Conservation (phyloP, 139 green algal genomes). For the Microglena sp. region DNA sequence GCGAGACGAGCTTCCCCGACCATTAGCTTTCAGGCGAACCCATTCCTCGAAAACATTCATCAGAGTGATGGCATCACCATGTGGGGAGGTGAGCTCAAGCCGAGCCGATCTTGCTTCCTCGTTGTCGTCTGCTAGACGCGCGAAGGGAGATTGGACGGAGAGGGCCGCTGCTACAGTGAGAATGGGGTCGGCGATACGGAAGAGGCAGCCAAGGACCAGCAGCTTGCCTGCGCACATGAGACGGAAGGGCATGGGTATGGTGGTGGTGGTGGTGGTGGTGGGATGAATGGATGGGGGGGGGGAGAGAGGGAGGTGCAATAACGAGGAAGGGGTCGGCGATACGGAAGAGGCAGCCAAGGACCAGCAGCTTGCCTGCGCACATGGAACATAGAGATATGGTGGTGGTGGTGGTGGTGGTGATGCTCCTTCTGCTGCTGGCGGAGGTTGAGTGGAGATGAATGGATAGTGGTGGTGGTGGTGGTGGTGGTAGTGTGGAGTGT, state of each 20-base stretch:
- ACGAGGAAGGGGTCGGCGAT: constrained; percentile 9
- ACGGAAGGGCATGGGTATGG: neutral
- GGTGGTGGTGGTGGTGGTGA: neutral
- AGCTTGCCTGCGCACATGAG: no score
- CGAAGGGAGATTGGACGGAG: constrained; percentile 30
- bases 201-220: no score
- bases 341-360: neutral
- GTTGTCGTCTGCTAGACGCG: constrained; percentile 19
- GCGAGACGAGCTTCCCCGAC: neutral
- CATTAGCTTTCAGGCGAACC: constrained; percentile 18
- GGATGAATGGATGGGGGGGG: no score
- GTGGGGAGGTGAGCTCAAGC: constrained; percentile 13
- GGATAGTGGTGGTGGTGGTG: no score
- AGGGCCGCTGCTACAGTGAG: constrained; percentile 30
- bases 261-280: neutral
- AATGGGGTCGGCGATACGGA: neutral
- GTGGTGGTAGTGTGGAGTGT: no score
- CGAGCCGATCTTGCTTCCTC: constrained; percentile 11
- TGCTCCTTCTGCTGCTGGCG: neutral
- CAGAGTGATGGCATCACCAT: constrained; percentile 22
- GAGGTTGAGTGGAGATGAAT: no score
- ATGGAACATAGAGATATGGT: neutral
- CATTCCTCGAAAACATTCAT: constrained; percentile 31
- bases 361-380: no score
- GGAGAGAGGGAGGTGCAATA: no score